Evolutionary conservation across 2,329 filamentous ascomycete species (phyloP), one percentile per base, ranked within the genome.

Genomic region (Pyrenochaeta sp.): DNA sequence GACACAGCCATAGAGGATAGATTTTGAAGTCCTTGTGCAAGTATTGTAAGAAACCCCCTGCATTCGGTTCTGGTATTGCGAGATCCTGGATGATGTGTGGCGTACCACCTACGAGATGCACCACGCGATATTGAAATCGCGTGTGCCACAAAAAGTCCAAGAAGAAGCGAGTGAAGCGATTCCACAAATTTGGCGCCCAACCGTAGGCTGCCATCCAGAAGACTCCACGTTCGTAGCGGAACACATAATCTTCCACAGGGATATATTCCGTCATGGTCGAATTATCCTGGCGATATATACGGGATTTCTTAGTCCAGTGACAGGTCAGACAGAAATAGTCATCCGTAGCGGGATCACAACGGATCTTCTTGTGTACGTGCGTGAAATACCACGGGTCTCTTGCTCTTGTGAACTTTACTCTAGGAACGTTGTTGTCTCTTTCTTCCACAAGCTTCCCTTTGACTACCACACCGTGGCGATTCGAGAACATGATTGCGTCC

Each of bases 341-440:
- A 13, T 28, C 32, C 1, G 54, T 52, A 1, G 36, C n/a, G 3
- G 49, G 48, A 19, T 9, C 9, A 27, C 50, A 58, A 5, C 55
- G 55, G 15, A 54, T 39, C 37, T 52, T 56, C 9, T 25, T 36
- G 32, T 52, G 55, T 13, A 84, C 87, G 62, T 89, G 88, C 0
- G 91, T 76, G 58, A 91, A 91, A 72, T 90, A 91, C 90, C 89
- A 92, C 0, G 87, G 85, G 61, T 92, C 89, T 4, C 47, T 34
- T 9, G 57, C 34, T n/a, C 55, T 25, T 34, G 52, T 60, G 48
- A 65, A 59, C 12, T 32, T 52, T 10, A 45, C 22, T 2, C 50
- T 7, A n/a, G 48, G 46, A 15, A 32, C 19, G 15, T n/a, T 46
- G 28, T 5, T 27, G 28, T 10, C 40, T n/a, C 22, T 25, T 27